Evolutionary conservation across 2,329 filamentous ascomycete genomes (phyloP).

Genomic region (Thyridium curvatum): DNA sequence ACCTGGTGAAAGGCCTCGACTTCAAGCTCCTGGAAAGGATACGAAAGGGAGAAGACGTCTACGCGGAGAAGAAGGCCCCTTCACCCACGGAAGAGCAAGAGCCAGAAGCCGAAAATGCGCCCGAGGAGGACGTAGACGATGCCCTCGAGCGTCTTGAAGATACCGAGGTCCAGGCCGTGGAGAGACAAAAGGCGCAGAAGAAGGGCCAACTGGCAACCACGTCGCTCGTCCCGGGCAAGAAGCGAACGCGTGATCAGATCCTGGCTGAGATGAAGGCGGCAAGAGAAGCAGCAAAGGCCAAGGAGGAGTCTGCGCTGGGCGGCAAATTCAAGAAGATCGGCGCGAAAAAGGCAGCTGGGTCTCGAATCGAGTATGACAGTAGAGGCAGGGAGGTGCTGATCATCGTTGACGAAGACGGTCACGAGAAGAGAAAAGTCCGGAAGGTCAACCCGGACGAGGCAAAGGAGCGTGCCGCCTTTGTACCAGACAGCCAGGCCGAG

Average conservation of each 20-base stretch:
- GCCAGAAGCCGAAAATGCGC: conserved; percentile 19
- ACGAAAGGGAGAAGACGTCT: conserved; percentile 63
- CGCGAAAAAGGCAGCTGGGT: conserved; percentile 42
- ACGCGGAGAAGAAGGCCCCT: conserved; percentile 25
- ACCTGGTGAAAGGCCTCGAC: conserved; percentile 89
- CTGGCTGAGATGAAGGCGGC: conserved; percentile 60
- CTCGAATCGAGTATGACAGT: conserved; percentile 53
- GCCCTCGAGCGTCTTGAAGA: conserved; percentile 56
- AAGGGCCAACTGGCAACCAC: conserved; percentile 55
- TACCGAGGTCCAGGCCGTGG: conserved; percentile 45
- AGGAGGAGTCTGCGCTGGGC: conserved; percentile 45
- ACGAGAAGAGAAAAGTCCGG: conserved; percentile 59
- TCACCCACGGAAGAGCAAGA: conserved; percentile 48
- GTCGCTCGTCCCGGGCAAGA: conserved; percentile 47
- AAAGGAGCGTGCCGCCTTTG: conserved; percentile 27
- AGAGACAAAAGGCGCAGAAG: conserved; percentile 47
- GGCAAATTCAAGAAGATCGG: conserved; percentile 61
- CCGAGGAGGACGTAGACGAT: conserved; percentile 53
- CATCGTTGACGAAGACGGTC: conserved; percentile 58
- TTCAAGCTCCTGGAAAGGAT: conserved; percentile 70
- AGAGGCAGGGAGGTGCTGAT: conserved; percentile 60
- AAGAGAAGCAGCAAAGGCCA: conserved; percentile 51
- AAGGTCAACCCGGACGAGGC: conserved; percentile 35
- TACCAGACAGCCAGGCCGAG: conserved; percentile 48
- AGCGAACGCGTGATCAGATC: conserved; percentile 60